phyloP scores from a whole-genome alignment of 2,329 filamentous ascomycete species.

The Gaeumannomyces sp. region DNA sequence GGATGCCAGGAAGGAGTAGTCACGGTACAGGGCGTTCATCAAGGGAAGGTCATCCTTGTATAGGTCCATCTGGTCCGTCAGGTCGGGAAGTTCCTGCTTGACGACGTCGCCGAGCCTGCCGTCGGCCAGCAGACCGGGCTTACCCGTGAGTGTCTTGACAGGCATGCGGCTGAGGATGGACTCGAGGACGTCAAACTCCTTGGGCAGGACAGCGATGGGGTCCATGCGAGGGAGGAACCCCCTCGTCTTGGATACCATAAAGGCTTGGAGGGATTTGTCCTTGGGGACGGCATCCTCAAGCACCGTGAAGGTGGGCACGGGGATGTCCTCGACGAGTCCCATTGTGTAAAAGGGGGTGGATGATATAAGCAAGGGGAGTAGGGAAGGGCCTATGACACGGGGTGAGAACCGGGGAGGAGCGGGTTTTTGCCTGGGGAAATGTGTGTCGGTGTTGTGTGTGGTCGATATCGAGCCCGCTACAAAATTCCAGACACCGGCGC shows the following conservation, averaged over 20 bases:
- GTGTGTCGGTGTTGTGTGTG: background rate
- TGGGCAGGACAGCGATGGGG: constrained; percentile 58
- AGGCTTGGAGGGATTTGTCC: constrained; percentile 60
- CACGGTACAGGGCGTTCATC: constrained; percentile 81
- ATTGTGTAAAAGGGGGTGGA: constrained; percentile 23
- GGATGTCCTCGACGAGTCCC: constrained; percentile 31
- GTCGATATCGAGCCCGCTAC: constrained; percentile 2
- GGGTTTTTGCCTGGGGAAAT: background rate
- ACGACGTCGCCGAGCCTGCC: constrained; percentile 72
- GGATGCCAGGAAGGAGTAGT: constrained; percentile 87
- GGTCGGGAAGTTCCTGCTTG: constrained; percentile 66
- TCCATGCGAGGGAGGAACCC: constrained; percentile 68
- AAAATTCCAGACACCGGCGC: constrained; percentile 13
- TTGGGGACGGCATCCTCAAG: constrained; percentile 56
- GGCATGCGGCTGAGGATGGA: constrained; percentile 71
- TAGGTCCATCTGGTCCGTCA: constrained; percentile 66
- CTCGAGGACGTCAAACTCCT: constrained; percentile 67
- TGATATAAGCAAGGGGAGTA: background rate
- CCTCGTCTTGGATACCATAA: constrained; percentile 71
- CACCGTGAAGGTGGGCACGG: constrained; percentile 45
- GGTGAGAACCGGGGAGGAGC: background rate
- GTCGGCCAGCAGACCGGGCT: constrained; percentile 69
- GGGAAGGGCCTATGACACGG: background rate
- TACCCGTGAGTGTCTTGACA: constrained; percentile 66
- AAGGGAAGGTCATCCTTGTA: constrained; percentile 67